These are phyloP conservation scores for Pseudopyrenochaeta lycopersici DNA, from an alignment of 2,329 filamentous ascomycete species.

Conservation along the genomic window DNA sequence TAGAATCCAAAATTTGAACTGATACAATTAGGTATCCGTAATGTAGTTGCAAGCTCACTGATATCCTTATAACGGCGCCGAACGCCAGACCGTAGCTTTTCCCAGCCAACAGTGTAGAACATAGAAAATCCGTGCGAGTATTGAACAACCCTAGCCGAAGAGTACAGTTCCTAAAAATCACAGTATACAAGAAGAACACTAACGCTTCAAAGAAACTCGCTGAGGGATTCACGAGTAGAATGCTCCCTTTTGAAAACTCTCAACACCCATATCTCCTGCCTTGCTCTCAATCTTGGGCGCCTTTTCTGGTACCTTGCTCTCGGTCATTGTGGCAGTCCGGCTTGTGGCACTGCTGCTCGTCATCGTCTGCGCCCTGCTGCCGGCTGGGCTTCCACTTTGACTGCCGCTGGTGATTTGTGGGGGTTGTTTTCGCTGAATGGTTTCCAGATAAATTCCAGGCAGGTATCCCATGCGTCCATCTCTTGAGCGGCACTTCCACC, in stretches of 20 bases:
- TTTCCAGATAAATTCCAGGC: constrained; percentile 88
- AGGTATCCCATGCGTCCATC: constrained; percentile 93
- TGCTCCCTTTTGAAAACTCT: constrained; percentile 76
- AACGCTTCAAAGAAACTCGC: constrained; percentile 7
- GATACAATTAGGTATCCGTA: not conserved
- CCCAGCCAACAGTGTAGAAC: constrained; percentile 23
- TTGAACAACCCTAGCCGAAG: not conserved
- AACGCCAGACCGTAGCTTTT: constrained; percentile 33
- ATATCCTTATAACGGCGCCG: not conserved
- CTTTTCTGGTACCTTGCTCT: constrained; percentile 52
- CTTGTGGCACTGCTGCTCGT: constrained; percentile 55
- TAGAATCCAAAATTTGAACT: not conserved
- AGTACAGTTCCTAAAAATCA: constrained; percentile 6
- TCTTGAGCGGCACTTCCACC: constrained; percentile 94
- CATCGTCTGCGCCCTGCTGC: constrained; percentile 65
- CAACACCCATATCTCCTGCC: constrained; percentile 70
- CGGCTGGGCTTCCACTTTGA: constrained; percentile 52
- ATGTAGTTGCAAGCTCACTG: constrained; percentile 12
- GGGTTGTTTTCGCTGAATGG: constrained; percentile 67
- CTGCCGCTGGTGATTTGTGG: constrained; percentile 55
- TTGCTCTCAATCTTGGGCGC: constrained; percentile 65
- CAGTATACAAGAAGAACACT: constrained; percentile 23
- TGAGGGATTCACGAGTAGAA: constrained; percentile 66
- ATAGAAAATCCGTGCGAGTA: not conserved
- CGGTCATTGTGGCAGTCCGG: constrained; percentile 56